These are phyloP conservation scores for Yamadazyma epiphylla DNA, from an alignment of 1,139 yeast genomes.

Conservation along the genomic window DNA sequence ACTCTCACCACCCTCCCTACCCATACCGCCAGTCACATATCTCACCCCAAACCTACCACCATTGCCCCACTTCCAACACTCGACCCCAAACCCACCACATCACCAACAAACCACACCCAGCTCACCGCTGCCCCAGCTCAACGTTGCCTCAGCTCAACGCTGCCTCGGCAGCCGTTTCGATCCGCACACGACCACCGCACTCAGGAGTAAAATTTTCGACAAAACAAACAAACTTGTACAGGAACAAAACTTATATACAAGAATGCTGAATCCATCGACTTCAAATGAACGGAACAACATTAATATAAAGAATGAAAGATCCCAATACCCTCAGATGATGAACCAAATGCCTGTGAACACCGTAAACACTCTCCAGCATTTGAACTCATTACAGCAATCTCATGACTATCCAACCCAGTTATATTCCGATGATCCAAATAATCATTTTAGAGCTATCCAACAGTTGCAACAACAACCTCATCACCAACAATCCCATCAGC, in stretches of 20 bases:
- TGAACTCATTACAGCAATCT: constrained; percentile 4
- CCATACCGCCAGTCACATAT: no score
- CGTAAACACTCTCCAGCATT: constrained; percentile 4
- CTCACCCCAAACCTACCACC: no score
- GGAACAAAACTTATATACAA: constrained; percentile 1
- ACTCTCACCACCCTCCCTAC: no score
- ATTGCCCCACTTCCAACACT: no score
- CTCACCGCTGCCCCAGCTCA: no score
- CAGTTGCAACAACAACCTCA: constrained; percentile 22
- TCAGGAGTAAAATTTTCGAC: not conserved
- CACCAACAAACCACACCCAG: no score
- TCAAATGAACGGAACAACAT: constrained; percentile 29
- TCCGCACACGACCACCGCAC: no score
- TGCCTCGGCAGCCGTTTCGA: no score
- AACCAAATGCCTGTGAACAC: constrained; percentile 5
- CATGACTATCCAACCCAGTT: not conserved
- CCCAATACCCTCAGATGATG: constrained; percentile 5
- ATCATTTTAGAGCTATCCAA: constrained; percentile 6
- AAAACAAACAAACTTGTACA: constrained; percentile 2
- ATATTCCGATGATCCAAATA: constrained; percentile 2
- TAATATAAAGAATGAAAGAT: constrained; percentile 3
- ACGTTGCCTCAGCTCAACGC: no score
- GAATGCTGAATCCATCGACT: constrained; percentile 31
- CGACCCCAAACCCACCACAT: no score
- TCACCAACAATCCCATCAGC: constrained; percentile 11